These are phyloP conservation scores for Eutypella sp. DNA, from an alignment of 2,329 filamentous ascomycete species.

Conservation along the genomic window DNA sequence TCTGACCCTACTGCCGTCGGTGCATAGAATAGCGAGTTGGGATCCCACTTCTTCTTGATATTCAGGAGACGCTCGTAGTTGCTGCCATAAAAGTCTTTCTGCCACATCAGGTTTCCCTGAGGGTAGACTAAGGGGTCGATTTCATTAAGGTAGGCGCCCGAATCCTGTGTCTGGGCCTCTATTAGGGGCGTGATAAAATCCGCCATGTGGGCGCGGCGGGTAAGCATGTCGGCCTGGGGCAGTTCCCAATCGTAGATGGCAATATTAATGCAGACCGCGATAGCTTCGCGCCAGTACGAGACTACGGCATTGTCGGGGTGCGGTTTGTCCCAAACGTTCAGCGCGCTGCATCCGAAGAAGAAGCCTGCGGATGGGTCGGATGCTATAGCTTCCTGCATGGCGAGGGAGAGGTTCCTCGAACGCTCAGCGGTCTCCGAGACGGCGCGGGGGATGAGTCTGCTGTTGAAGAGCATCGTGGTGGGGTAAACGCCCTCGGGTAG, in stretches of 20 bases:
- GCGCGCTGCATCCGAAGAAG: background rate
- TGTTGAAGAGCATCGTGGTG: background rate
- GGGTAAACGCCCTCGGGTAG: background rate
- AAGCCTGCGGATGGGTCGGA: background rate
- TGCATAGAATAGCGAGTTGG: conserved; percentile 40
- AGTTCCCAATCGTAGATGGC: background rate
- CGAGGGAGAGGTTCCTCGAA: background rate
- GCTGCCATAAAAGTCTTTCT: conserved; percentile 40
- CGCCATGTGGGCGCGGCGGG: background rate
- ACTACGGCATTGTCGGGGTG: background rate
- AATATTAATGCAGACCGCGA: background rate
- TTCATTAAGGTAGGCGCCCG: background rate
- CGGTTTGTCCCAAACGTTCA: background rate
- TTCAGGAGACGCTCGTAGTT: conserved; percentile 37
- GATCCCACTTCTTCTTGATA: conserved; percentile 49
- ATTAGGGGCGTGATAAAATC: background rate
- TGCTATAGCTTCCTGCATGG: background rate
- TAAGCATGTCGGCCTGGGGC: background rate
- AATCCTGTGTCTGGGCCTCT: background rate
- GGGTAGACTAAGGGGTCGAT: background rate
- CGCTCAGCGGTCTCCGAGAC: background rate
- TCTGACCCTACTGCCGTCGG: conserved; percentile 48
- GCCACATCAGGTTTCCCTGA: conserved; percentile 22
- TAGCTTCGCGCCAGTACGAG: background rate
- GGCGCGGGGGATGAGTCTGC: background rate